Conservation (phyloP, 108 stramenopile genomes). For the Aurantiochytrium sp. region DNA sequence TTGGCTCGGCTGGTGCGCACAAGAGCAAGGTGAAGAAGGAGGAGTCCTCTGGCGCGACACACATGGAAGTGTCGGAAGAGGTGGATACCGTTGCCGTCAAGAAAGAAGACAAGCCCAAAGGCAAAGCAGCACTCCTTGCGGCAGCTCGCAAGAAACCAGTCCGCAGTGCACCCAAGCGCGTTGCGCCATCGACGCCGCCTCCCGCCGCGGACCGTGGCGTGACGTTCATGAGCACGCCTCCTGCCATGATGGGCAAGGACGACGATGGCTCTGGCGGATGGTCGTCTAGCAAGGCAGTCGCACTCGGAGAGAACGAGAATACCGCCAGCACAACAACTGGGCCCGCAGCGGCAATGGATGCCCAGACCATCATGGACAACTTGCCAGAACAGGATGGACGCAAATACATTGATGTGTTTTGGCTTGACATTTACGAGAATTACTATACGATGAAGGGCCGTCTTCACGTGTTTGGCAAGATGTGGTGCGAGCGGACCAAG, state of each 20-base stretch:
- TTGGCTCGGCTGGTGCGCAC: not conserved
- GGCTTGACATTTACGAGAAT: constrained; percentile 82
- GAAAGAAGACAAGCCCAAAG: not conserved
- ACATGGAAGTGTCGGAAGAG: no score
- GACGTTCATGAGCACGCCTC: not conserved
- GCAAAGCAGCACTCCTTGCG: not conserved
- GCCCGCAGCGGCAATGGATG: constrained; percentile 22
- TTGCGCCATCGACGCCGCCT: not conserved
- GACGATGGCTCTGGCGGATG: not conserved
- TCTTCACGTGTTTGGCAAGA: constrained; percentile 88
- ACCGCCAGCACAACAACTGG: constrained; percentile 12
- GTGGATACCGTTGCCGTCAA: not conserved
- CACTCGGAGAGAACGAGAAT: constrained; percentile 19
- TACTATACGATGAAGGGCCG: constrained; percentile 58
- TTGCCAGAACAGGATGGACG: constrained; percentile 36
- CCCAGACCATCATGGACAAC: constrained; percentile 26
- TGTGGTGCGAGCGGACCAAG: constrained; percentile 7
- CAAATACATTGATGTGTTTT: constrained; percentile 70
- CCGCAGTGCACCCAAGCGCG: not conserved
- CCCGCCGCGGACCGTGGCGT: not conserved
- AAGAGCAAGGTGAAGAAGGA: not conserved
- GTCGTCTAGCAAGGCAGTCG: not conserved
- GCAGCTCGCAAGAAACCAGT: not conserved
- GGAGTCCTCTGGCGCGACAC: not conserved
- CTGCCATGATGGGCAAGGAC: not conserved